Base-by-base conservation (phyloP, 192 early-diverging fungal species). In the Rhizophagus clarus region DNA sequence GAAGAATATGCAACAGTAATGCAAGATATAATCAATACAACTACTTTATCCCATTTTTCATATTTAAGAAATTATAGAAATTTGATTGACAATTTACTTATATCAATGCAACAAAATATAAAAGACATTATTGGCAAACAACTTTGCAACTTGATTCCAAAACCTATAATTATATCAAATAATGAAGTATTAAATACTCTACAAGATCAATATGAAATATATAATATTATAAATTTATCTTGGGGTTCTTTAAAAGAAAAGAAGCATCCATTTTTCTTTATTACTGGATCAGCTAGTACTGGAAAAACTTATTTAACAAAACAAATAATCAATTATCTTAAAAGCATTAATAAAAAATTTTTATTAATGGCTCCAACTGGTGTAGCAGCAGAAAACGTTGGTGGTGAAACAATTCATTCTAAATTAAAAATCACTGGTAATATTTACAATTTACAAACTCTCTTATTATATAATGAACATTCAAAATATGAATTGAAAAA, bases 351-450 rank as follows among this genome's bases (percentile, higher is more conserved):
- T 29, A 15, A 9, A 20, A 56, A 61, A 9, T 74, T 24, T 20
- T n/a, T 74, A 61, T 7, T 74, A 31, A 31, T 74, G 22, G 73
- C 73, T 24, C 28, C 73, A 29, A 74, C 73, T 32, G 73, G 73
- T 11, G 28, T 74, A 31, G 14, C 56, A 31, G 73, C 60, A 31
- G 6, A 24, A 9, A 74, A 74, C 22, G 29, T 74, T 22, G 9
- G 28, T 15, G 56, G 73, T 6, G 15, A 22, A 60, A 74, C 73
- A 15, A 74, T 74, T 8, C 73, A 74, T 34, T 74, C 20, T 20
- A 14, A 20, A 24, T n/a, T 75, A 12, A 22, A 61, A 22, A 75
- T 72, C 4, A 28, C 2, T n/a, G 20, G 10, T 22, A 22, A 42
- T 72, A 20, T 14, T 32, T 4, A 20, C 7, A 20, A 31, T 3